These are phyloP conservation scores for Zychaea mexicana DNA, from an alignment of 371 early-diverging fungal genomes.

Conservation along the genomic window DNA sequence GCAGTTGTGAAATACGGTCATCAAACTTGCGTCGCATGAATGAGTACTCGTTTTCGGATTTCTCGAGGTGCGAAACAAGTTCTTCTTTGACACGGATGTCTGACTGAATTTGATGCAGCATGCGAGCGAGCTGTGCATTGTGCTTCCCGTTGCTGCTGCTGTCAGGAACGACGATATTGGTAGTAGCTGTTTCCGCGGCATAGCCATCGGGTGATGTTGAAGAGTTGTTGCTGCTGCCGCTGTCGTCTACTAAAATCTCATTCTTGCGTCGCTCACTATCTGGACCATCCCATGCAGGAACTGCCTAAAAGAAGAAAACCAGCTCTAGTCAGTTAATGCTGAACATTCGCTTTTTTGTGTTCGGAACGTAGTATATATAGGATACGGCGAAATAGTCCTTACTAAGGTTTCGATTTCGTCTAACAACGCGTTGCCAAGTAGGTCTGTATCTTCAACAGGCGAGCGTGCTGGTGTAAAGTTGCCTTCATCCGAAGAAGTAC, in stretches of 20 bases:
- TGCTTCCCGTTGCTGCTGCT: conserved; percentile 11
- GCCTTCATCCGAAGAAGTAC: conserved; percentile 38
- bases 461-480: conserved; percentile 31
- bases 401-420: conserved; percentile 39
- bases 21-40: conserved; percentile 75
- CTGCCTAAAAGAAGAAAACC: conserved; percentile 22
- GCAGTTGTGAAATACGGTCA: conserved; percentile 61
- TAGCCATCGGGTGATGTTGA: conserved; percentile 9
- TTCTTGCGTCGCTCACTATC: conserved; percentile 1
- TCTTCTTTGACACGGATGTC: conserved; percentile 74
- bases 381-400: background rate
- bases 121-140: conserved; percentile 38
- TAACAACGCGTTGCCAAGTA: conserved; percentile 24
- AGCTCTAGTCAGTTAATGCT: no score
- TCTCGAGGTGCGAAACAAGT: conserved; percentile 60
- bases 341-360: no score
- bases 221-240: background rate
- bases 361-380: background rate
- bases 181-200: no score
- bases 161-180: background rate
- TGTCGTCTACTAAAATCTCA: background rate
- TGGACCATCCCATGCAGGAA: conserved; percentile 33
- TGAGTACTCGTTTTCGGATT: conserved; percentile 56
- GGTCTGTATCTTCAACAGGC: conserved; percentile 17
- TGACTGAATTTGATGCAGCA: conserved; percentile 70